A percentile compares a stretch with the other conserved stretches of the same genome.
Evolutionary conservation across 805 yeast species (phyloP).

Genomic region (Candida khao-thaluensis): DNA sequence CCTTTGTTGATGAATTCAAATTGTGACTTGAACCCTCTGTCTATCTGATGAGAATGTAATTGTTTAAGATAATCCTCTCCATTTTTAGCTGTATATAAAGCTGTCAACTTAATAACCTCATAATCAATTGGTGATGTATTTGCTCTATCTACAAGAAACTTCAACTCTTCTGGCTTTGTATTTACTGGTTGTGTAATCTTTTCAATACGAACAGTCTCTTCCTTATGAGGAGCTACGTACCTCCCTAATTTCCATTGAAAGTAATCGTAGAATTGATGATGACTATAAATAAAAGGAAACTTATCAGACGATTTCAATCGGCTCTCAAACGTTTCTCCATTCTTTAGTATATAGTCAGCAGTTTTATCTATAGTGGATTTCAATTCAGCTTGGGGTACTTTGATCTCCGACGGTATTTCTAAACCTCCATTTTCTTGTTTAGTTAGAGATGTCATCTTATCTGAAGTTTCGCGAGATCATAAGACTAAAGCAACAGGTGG

Average conservation of each 20-base stretch:
- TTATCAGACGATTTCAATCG: slow-evolving; percentile 53
- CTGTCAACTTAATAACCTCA: slow-evolving; percentile 69
- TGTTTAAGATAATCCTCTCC: slow-evolving; percentile 43
- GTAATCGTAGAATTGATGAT: slow-evolving; percentile 56
- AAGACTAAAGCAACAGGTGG: too few species aligned
- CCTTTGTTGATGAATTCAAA: slow-evolving; percentile 62
- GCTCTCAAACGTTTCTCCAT: slow-evolving; percentile 66
- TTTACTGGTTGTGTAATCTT: not conserved
- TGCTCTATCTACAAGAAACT: slow-evolving; percentile 29
- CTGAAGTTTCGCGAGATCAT: too few species aligned
- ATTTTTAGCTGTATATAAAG: slow-evolving; percentile 63
- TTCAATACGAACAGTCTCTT: not conserved
- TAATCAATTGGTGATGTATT: slow-evolving; percentile 60
- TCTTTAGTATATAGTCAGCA: slow-evolving; percentile 63
- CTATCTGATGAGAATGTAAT: slow-evolving; percentile 37
- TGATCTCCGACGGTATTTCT: slow-evolving; percentile 12
- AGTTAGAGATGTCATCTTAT: too few species aligned
- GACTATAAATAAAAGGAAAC: slow-evolving; percentile 61
- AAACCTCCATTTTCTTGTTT: too few species aligned
- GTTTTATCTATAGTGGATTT: slow-evolving; percentile 65
- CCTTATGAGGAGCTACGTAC: not conserved
- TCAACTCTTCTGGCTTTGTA: slow-evolving; percentile 19
- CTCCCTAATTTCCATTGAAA: slow-evolving; percentile 47
- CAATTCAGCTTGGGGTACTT: slow-evolving; percentile 52
- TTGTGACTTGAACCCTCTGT: slow-evolving; percentile 45